phyloP scores from a whole-genome alignment of 2,329 filamentous ascomycete species.

The Alternaria sp. region DNA sequence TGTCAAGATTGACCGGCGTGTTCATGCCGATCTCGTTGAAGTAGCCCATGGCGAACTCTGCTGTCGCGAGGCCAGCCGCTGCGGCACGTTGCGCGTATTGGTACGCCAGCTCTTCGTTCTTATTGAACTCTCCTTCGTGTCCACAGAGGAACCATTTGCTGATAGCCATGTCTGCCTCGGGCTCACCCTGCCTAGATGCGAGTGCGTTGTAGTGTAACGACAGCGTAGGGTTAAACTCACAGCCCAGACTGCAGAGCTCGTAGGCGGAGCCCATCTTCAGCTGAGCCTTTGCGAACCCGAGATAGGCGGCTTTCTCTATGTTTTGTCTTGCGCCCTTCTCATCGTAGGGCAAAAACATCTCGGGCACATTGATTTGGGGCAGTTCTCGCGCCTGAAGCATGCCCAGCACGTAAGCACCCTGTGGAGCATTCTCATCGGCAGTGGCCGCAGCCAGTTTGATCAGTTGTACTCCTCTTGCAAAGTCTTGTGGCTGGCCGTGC shows the following conservation, averaged over 20 bases:
- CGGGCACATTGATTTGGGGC: constrained; percentile 86
- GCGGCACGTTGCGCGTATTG: constrained; percentile 90
- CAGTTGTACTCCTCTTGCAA: constrained; percentile 76
- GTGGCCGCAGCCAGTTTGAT: constrained; percentile 84
- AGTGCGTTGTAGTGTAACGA: constrained; percentile 96
- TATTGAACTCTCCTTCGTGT: constrained; percentile 88
- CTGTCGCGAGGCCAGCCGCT: constrained; percentile 80
- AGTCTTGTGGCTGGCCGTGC: constrained; percentile 88
- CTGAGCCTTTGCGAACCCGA: constrained; percentile 95
- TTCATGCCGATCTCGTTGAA: constrained; percentile 97
- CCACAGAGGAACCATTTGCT: constrained; percentile 99
- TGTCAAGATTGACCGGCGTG: constrained; percentile 80
- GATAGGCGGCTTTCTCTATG: constrained; percentile 94
- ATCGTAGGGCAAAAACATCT: constrained; percentile 73
- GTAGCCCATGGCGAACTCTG: constrained; percentile 96
- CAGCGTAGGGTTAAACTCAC: constrained; percentile 91
- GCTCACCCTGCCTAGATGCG: constrained; percentile 88
- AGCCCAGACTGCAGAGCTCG: constrained; percentile 91
- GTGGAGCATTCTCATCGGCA: constrained; percentile 94
- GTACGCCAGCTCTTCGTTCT: constrained; percentile 94
- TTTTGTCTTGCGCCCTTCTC: constrained; percentile 79
- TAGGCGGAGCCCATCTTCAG: constrained; percentile 97
- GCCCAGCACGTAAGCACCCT: constrained; percentile 93
- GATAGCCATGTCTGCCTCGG: constrained; percentile 93
- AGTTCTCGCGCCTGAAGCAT: constrained; percentile 93